Percentiles rank a stretch among this genome's conserved stretches.
Conservation (phyloP, 2,329 filamentous ascomycete species). For the Sporothrix variecibatus region DNA sequence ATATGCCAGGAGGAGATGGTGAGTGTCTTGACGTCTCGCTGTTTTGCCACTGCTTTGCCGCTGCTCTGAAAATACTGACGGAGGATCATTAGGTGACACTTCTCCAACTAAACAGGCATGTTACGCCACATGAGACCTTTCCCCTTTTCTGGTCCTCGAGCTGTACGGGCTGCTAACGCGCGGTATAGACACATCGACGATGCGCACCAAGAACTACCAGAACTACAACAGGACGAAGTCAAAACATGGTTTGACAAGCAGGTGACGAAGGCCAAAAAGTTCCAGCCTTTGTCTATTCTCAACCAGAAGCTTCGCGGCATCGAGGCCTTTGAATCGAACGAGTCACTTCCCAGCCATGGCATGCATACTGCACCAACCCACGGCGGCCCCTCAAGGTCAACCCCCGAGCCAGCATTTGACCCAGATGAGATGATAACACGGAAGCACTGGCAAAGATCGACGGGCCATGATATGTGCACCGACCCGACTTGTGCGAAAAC, state of each 20-base stretch:
- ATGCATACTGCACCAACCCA: constrained; percentile 31
- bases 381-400: constrained; percentile 44
- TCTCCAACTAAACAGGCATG: constrained; percentile 79
- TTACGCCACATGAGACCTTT: not conserved
- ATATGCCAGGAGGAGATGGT: constrained; percentile 99
- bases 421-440: constrained; percentile 89
- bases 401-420: constrained; percentile 55
- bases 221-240: constrained; percentile 87
- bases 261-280: constrained; percentile 88
- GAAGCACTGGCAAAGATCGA: constrained; percentile 82
- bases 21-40: constrained; percentile 32
- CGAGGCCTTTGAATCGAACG: constrained; percentile 92
- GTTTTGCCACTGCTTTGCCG: not conserved
- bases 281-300: constrained; percentile 85
- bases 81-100: constrained; percentile 70
- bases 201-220: constrained; percentile 83
- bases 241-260: constrained; percentile 97
- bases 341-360: constrained; percentile 51
- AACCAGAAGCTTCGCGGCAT: constrained; percentile 93
- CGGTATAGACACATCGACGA: constrained; percentile 71
- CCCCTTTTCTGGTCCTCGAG: no score
- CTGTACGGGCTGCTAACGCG: not conserved
- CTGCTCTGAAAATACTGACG: not conserved
- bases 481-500: constrained; percentile 83
- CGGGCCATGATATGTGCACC: constrained; percentile 75